Conservation (phyloP, 2,329 filamentous ascomycete species). For the Pseudocercospora ulei region DNA sequence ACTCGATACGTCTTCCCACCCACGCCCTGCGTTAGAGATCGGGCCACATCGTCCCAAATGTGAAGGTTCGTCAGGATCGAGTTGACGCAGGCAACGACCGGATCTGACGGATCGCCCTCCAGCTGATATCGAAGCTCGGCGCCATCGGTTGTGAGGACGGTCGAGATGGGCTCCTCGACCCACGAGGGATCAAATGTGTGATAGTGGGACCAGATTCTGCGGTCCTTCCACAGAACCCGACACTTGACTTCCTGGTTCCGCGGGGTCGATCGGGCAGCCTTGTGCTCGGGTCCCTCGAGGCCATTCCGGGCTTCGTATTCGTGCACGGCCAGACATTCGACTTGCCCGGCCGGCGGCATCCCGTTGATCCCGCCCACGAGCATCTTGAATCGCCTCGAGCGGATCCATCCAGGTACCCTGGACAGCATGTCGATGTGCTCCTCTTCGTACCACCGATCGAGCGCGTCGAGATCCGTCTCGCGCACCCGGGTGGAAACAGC, state of each 20-base stretch:
- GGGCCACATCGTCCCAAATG: constrained; percentile 72
- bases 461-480: constrained; percentile 50
- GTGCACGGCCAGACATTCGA: constrained; percentile 57
- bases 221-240: constrained; percentile 50
- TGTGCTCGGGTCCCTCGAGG: constrained; percentile 54
- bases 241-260: constrained; percentile 52
- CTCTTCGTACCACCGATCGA: constrained; percentile 61
- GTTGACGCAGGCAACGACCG: constrained; percentile 66
- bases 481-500: constrained; percentile 33
- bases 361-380: constrained; percentile 49
- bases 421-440: constrained; percentile 64
- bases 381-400: constrained; percentile 60
- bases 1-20: constrained; percentile 57
- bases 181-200: constrained; percentile 59
- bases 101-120: constrained; percentile 61
- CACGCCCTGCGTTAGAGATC: constrained; percentile 46
- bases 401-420: constrained; percentile 68
- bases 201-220: constrained; percentile 58
- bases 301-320: constrained; percentile 62
- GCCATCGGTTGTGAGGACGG: constrained; percentile 57
- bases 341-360: constrained; percentile 39
- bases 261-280: constrained; percentile 53
- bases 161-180: constrained; percentile 53
- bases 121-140: constrained; percentile 63
- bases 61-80: constrained; percentile 65